Percentiles rank a stretch among this genome's conserved stretches.
Conservation (phyloP, 108 stramenopile species). For the Cylindrotheca closterium region DNA sequence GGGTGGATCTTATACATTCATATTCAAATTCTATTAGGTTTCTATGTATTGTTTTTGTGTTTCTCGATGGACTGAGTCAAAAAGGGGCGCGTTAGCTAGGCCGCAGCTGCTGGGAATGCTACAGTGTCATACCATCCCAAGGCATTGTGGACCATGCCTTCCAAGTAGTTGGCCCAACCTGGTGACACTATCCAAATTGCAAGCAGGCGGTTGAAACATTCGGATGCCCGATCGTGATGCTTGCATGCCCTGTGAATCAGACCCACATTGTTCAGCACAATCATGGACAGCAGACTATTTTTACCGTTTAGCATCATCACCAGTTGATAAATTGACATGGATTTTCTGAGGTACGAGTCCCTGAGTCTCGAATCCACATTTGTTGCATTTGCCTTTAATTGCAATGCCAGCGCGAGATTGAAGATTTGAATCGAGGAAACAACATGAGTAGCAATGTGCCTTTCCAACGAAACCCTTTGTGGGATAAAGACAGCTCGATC, state of each 20-base stretch:
- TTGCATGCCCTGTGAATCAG: not conserved
- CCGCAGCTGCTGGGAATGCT: not conserved
- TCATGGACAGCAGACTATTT: not conserved
- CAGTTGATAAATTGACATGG: not conserved
- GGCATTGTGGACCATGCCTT: not conserved
- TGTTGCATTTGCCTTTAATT: not conserved
- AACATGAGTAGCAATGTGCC: no score
- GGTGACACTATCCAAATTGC: not conserved
- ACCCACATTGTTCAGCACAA: not conserved
- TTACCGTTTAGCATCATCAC: not conserved
- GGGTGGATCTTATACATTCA: no score
- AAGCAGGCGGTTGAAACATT: not conserved
- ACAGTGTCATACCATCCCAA: not conserved
- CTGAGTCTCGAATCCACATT: not conserved
- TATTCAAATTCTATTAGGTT: no score
- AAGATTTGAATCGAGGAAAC: not conserved
- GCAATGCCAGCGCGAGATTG: not conserved
- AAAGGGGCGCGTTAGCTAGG: no score
- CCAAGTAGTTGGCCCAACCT: not conserved
- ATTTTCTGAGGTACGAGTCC: not conserved
- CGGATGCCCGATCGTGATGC: not conserved
- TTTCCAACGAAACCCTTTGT: no score
- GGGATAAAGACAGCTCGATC: no score
- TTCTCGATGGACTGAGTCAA: no score
- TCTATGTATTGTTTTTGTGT: no score